Conservation (phyloP, 1,139 yeast genomes). For the Debaryomycetaceae sp. region DNA sequence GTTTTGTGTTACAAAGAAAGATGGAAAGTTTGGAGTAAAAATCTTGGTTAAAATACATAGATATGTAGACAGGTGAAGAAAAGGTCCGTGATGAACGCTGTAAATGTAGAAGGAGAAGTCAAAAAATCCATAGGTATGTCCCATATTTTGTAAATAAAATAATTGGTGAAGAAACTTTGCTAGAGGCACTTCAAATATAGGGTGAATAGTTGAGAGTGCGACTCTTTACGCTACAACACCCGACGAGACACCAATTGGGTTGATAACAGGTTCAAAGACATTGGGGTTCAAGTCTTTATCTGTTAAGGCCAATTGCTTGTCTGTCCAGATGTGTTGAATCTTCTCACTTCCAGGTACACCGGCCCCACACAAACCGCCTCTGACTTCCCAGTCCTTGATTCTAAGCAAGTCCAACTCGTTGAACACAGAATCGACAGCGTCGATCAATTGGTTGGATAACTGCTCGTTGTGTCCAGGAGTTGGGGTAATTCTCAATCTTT, state of each 20-base stretch:
- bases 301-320: constrained; percentile 62
- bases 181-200: too few relatives aligned
- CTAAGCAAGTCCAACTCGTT: constrained; percentile 70
- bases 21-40: neutral
- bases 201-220: neutral
- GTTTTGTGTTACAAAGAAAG: neutral
- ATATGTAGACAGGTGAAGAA: neutral
- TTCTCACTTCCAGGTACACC: constrained; percentile 52
- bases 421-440: constrained; percentile 80
- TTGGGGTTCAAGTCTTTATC: constrained; percentile 64
- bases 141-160: too few relatives aligned
- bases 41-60: neutral
- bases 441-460: constrained; percentile 70
- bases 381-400: constrained; percentile 69
- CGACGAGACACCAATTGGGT: constrained; percentile 64
- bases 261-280: constrained; percentile 57
- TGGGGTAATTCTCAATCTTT: constrained; percentile 93
- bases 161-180: too few relatives aligned
- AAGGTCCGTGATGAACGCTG: neutral
- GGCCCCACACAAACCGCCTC: constrained; percentile 89
- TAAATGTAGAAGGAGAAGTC: neutral
- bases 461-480: constrained; percentile 92
- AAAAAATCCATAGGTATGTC: neutral
- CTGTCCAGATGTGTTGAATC: constrained; percentile 77
- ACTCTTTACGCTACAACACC: constrained; percentile 37